Evolutionary conservation across 805 yeast species (phyloP), one percentile per base, ranked within the genome.

Genomic region (Saccharomyces cerevisiae): DNA sequence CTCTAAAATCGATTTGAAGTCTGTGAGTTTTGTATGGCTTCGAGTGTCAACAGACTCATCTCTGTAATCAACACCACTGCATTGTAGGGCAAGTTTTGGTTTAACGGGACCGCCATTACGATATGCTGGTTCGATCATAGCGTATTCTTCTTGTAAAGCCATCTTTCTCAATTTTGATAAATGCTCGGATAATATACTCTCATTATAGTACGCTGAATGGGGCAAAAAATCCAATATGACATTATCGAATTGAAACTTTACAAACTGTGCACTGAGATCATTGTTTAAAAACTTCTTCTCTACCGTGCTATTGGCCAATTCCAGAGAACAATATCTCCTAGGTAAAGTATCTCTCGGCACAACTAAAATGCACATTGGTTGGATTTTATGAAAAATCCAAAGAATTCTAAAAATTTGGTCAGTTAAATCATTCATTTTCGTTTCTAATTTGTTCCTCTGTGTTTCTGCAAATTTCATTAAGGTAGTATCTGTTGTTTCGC

Each of bases 231-330:
- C 73, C 9, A 69, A 48, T 11, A 70, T 61, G n/a, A 69, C 63
- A 51, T 67, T 68, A 51, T 70, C 73, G 47, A 70, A 58, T 52
- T 70, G 73, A 51, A 90, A 94, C 64, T 88, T 89, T 52, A 90
- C 89, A 69, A 82, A 91, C 28, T 81, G 84, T 0, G 96, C 84
- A n/a, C 81, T 77, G 24, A 94, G 72, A n/a, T 79, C 75, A 1
- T 98, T 98, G 59, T 83, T 86, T 46, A 83, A 75, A 65, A 90
- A 90, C 59, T 81, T 79, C 84, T 81, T 63, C 84, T 88, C 70
- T 87, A 89, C 63, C 83, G 78, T 86, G 83, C 73, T 88, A 61
- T 91, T 94, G 0, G 98, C 98, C 58, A 94, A 86, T 61, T 94
- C 98, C 22, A 89, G 76, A 8, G 97, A 85, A 24, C 72, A 67